Evolutionary conservation across 495 filamentous ascomycete species (phyloP).

Genomic region (Neurospora sp.): DNA sequence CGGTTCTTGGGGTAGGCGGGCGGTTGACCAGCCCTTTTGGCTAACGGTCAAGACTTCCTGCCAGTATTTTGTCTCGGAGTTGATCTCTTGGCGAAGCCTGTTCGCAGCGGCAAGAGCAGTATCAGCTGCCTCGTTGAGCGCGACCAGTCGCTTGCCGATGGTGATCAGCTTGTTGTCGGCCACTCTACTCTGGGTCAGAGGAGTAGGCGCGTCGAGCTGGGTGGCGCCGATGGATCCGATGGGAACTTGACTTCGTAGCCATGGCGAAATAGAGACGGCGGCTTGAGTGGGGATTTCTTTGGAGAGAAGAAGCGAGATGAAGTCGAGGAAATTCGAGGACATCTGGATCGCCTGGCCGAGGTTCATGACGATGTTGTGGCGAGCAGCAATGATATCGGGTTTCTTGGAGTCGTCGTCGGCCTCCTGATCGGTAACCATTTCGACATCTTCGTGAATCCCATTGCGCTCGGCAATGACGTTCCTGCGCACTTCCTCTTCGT

Average conservation of each 20-base stretch:
- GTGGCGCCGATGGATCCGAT: slow-evolving; percentile 70
- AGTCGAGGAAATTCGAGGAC: slow-evolving; percentile 46
- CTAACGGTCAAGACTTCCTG: slow-evolving; percentile 68
- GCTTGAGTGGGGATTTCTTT: slow-evolving; percentile 62
- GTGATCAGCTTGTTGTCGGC: slow-evolving; percentile 50
- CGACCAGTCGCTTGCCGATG: slow-evolving; percentile 72
- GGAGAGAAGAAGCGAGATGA: slow-evolving; percentile 74
- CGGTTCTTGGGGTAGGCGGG: slow-evolving; percentile 57
- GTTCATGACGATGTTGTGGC: slow-evolving; percentile 44
- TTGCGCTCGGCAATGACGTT: slow-evolving; percentile 45
- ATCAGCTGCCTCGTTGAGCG: slow-evolving; percentile 63
- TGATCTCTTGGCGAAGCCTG: slow-evolving; percentile 64
- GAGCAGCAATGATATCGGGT: slow-evolving; percentile 33
- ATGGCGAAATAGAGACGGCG: slow-evolving; percentile 55
- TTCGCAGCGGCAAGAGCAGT: slow-evolving; percentile 62
- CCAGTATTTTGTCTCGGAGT: slow-evolving; percentile 80
- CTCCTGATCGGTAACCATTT: slow-evolving; percentile 26
- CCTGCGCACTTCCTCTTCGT: slow-evolving; percentile 48
- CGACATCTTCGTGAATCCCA: slow-evolving; percentile 13
- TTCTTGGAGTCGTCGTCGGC: slow-evolving; percentile 22
- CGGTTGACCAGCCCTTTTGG: slow-evolving; percentile 76
- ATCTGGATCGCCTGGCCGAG: slow-evolving; percentile 32
- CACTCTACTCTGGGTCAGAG: slow-evolving; percentile 40
- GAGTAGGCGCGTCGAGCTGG: slow-evolving; percentile 48
- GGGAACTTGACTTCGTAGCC: slow-evolving; percentile 57